Base-by-base conservation (phyloP, 1,139 yeast species). In the Zygoascus hellenicus region DNA sequence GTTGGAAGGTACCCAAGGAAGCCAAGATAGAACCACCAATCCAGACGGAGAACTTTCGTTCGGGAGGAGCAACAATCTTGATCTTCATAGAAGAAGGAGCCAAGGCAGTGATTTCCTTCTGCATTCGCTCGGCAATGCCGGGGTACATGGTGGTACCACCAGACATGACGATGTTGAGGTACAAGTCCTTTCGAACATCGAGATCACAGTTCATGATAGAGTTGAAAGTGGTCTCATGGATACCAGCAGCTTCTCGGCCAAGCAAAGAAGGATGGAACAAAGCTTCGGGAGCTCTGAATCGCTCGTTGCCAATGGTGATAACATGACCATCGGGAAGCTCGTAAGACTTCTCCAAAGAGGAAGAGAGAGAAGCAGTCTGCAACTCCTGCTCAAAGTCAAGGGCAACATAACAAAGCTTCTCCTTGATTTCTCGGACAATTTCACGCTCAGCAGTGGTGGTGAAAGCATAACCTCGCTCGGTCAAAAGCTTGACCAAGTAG, bases 81-180 rank as follows among this genome's bases (percentile, higher is more conserved):
- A 92, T 96, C 88, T 92, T 92, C 97, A 92, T 92, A 56, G 97
- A 89, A 62, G 97, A 88, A 74, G 97, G 97, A 70, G 97, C 97
- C 78, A 92, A 84, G 66, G 97, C 96, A 64, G 97, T 88, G 68
- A 92, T 89, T 79, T 92, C 97, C 87, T 90, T 92, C 82, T 92
- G 97, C 96, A 92, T 89, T 83, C 98, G 92, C 81, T 92, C 97
- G 74, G 97, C 97, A 74, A 92, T 89, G 81, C 97, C 97, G 76
- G 97, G 97, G 96, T 89, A 90, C 97, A 92, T 88, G 64, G 97
- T 90, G 68, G 97, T 89, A 86, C 97, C 98, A 83, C 98, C 98
- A 63, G 97, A 90, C 95, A 90, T 83, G 72, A 92, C 98, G 70
- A 92, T 92, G 85, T 92, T 92, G 77, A 96, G 95, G 80, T 92